A percentile compares a stretch with the other conserved stretches of the same genome.
Conservation (phyloP, 352 stramenopile genomes). For the Phytophthora pini region DNA sequence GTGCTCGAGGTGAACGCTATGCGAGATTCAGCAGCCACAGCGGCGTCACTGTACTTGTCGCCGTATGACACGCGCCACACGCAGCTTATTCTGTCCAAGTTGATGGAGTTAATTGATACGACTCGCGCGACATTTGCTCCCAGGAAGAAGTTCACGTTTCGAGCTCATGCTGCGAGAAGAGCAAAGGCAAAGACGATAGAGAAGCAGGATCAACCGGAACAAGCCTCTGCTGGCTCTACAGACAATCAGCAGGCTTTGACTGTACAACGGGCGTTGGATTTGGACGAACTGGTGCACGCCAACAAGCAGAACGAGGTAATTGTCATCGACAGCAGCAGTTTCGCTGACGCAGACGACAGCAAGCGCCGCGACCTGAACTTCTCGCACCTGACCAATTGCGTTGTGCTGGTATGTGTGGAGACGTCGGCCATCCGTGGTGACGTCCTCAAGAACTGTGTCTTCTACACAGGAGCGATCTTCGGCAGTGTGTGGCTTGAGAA, state of each 20-base stretch:
- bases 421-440: conserved; percentile 81
- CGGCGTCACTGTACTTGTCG: conserved; percentile 84
- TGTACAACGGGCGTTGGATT: conserved; percentile 22
- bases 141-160: conserved; percentile 89
- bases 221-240: not conserved
- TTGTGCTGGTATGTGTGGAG: conserved; percentile 67
- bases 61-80: conserved; percentile 88
- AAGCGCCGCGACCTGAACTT: conserved; percentile 80
- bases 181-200: conserved; percentile 27
- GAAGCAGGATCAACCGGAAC: conserved; percentile 29
- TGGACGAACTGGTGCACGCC: conserved; percentile 69
- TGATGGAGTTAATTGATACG: conserved; percentile 72
- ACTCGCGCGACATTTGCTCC: conserved; percentile 73
- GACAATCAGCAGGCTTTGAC: conserved; percentile 16
- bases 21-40: conserved; percentile 61
- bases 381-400: conserved; percentile 71
- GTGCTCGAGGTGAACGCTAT: conserved; percentile 59
- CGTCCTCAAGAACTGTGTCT: conserved; percentile 66
- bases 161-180: conserved; percentile 38
- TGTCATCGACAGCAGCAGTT: conserved; percentile 68
- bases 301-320: conserved; percentile 70
- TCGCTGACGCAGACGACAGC: conserved; percentile 29
- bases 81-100: conserved; percentile 66
- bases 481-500: conserved; percentile 88
- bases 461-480: conserved; percentile 83